phyloP scores from a whole-genome alignment of 495 filamentous ascomycete genomes.

The Evansstolkia leycettana region DNA sequence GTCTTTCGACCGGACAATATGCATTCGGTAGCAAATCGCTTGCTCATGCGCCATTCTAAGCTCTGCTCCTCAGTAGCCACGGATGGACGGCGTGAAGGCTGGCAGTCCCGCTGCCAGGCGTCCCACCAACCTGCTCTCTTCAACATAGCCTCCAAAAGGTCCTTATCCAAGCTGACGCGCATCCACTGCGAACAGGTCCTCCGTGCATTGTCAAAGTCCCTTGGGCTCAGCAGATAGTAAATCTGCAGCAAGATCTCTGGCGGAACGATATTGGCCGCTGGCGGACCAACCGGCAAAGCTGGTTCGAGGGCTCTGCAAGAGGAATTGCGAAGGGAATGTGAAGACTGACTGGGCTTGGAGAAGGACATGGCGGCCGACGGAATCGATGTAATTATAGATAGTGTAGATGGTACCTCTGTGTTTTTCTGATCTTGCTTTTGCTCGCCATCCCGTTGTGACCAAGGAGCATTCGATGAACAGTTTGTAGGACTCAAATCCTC shows the following conservation, averaged over 20 bases:
- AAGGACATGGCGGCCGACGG: too few species aligned
- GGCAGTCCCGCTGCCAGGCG: slow-evolving; percentile 26
- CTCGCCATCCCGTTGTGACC: too few species aligned
- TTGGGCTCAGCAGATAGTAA: slow-evolving; percentile 39
- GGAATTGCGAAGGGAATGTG: too few species aligned
- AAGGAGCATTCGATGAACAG: slow-evolving; percentile 1
- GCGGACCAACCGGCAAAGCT: slow-evolving; percentile 2
- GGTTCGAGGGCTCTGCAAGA: too few species aligned
- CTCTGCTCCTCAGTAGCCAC: slow-evolving; percentile 16
- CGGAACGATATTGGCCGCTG: slow-evolving; percentile 35
- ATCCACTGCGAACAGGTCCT: slow-evolving; percentile 57
- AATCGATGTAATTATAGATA: too few species aligned
- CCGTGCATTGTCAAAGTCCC: slow-evolving; percentile 55
- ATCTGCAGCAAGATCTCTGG: slow-evolving; percentile 52
- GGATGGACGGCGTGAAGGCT: slow-evolving; percentile 10
- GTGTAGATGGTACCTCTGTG: too few species aligned
- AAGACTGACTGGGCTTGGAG: too few species aligned
- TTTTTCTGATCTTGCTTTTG: too few species aligned
- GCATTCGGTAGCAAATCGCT: slow-evolving; percentile 48
- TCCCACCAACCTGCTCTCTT: slow-evolving; percentile 49
- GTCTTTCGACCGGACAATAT: slow-evolving; percentile 37
- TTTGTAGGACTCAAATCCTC: neutral
- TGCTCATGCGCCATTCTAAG: slow-evolving; percentile 45
- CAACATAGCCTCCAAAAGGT: slow-evolving; percentile 40
- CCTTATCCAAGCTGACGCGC: slow-evolving; percentile 43